Conservation (phyloP, 1,284 basidiomycete species). For the Ganoderma meredithae region DNA sequence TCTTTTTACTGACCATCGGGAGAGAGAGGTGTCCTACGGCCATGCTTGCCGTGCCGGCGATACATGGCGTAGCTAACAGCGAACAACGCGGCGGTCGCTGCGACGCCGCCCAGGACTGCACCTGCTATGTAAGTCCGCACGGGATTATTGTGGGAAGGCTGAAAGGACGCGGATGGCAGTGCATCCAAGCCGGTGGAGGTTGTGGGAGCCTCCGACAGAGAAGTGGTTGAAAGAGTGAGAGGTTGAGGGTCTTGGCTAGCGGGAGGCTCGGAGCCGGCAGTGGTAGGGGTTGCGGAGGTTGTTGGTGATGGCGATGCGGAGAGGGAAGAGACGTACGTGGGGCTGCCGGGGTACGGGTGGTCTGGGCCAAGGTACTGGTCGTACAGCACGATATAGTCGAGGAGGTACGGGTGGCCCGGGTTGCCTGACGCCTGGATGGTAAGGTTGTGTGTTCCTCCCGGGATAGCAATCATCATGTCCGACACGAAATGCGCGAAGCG, state of each 20-base stretch:
- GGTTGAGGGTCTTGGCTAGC: not conserved
- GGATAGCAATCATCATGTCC: not conserved
- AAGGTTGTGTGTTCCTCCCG: not conserved
- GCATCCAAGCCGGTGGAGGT: not conserved
- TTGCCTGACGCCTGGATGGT: not conserved
- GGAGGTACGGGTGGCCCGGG: not conserved
- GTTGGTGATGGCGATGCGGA: not conserved
- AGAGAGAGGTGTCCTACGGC: not conserved
- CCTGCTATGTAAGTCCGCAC: not conserved
- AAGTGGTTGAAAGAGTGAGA: not conserved
- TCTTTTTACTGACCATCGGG: not conserved
- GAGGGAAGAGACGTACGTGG: not conserved
- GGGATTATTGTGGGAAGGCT: not conserved
- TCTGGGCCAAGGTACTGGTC: not conserved
- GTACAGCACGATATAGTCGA: conserved; percentile 5
- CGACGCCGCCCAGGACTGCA: not conserved
- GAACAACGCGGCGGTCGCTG: not conserved
- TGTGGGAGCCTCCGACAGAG: not conserved
- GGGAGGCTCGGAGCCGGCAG: not conserved
- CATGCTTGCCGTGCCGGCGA: not conserved
- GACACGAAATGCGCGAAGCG: conserved; percentile 1
- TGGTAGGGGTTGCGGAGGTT: not conserved
- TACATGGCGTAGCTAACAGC: not conserved
- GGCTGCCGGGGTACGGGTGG: not conserved
- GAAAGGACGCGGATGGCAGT: not conserved